Evolutionary conservation across 495 filamentous ascomycete species (phyloP).

Genomic region (Neurospora africana): DNA sequence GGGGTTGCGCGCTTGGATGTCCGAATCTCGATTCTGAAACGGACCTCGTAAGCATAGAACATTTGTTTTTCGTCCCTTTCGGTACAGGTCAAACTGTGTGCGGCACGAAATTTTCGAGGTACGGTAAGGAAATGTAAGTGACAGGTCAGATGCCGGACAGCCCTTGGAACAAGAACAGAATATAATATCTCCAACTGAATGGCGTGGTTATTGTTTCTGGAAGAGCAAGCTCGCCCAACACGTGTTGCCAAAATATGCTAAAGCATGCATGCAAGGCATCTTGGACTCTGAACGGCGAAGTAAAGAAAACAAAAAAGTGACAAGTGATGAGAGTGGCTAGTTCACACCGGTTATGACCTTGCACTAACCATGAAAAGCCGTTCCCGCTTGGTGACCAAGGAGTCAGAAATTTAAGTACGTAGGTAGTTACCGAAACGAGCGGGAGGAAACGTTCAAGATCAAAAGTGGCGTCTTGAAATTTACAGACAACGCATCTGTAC

Average conservation of each 20-base stretch:
- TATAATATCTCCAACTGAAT: neutral
- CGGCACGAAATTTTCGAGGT: neutral
- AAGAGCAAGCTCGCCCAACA: neutral
- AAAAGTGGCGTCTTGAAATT: neutral
- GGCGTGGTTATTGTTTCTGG: neutral
- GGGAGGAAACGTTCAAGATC: neutral
- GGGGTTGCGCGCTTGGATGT: neutral
- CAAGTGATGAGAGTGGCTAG: neutral
- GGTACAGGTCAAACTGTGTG: neutral
- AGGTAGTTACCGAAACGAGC: neutral
- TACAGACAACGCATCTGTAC: neutral
- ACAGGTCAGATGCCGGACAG: neutral
- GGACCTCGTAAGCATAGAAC: neutral
- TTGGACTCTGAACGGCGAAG: neutral
- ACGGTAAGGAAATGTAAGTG: neutral
- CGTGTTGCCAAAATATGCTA: neutral
- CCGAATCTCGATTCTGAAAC: neutral
- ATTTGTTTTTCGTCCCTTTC: neutral
- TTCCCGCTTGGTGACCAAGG: neutral
- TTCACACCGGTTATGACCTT: neutral
- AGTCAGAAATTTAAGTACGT: neutral
- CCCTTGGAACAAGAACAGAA: neutral
- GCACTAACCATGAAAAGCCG: neutral
- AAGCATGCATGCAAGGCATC: neutral
- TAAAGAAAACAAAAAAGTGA: neutral